Base-by-base conservation (phyloP, 768 basidiomycete genomes). In the Boletus patriciae region DNA sequence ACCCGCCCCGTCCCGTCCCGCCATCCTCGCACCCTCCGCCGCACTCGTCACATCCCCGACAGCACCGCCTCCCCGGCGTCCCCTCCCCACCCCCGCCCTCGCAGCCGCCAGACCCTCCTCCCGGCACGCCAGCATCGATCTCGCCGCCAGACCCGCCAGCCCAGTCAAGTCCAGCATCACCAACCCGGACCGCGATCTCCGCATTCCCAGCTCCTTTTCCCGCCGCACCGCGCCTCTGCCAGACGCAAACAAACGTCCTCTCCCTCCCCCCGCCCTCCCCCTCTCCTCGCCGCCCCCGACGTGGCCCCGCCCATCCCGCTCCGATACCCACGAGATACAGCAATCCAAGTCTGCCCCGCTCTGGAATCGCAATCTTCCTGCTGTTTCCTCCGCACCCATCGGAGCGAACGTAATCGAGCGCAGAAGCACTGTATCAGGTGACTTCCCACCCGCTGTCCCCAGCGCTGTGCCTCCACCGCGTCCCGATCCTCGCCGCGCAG, bases 281-380 rank as follows among this genome's bases (percentile, higher is more conserved):
- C 52, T 56, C 53, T 43, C 53, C 13, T 62, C 56, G 1, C 54
- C 63, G 4, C 54, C 59, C 4, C 55, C 62, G n/a, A 58, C 50
- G 1, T 64, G 58, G 62, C 49, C 61, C 18, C 64, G 46, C 12
- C 15, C 63, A 11, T 18, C 56, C 0, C 50, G 19, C 15, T 46
- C 54, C 3, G 55, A 64, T 7, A 3, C 38, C 4, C 57, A 54
- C 37, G 64, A 59, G 43, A 49, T 46, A 23, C 60, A 47, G n/a
- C 50, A 42, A n/a, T 29, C 44, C 33, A 77, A 72, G 31, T 74
- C 76, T 50, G 70, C 76, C 11, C 79, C 81, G 3, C 62, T 75
- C 13, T 80, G 78, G 79, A 78, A 77, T 64, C 77, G 77, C 29
- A 70, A 63, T 25, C 57, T 74, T 1, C 61, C 63, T 68, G 15